A percentile compares a stretch with the other conserved stretches of the same genome.
phyloP scores from a whole-genome alignment of 148 eudicot species.

The Silene conica region DNA sequence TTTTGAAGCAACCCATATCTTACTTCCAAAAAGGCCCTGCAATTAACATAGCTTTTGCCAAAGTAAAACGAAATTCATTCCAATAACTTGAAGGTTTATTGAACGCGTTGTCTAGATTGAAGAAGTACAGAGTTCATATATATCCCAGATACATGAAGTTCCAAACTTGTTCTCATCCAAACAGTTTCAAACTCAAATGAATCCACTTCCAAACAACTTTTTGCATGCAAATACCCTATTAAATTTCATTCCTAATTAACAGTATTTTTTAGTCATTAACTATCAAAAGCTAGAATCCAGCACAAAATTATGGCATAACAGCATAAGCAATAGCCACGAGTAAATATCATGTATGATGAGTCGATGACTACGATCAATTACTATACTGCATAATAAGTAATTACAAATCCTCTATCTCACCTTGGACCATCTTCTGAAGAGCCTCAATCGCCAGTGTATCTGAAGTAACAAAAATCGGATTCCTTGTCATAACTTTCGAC shows the following conservation, averaged over 20 bases:
- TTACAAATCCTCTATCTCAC: slow-evolving; percentile 24
- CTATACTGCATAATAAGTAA: background rate
- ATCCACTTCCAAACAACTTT: background rate
- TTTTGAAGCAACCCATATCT: slow-evolving; percentile 2
- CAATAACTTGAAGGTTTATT: background rate
- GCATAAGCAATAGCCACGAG: background rate
- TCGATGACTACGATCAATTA: background rate
- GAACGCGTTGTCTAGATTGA: background rate
- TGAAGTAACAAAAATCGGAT: slow-evolving; percentile 82
- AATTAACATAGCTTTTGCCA: background rate
- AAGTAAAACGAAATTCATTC: background rate
- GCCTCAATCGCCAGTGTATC: slow-evolving; percentile 91
- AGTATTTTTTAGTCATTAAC: background rate
- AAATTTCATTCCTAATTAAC: background rate
- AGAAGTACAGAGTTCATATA: background rate
- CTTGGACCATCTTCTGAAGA: slow-evolving; percentile 96
- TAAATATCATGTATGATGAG: background rate
- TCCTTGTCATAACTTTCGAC: slow-evolving; percentile 93
- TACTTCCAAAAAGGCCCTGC: background rate
- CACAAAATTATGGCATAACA: background rate
- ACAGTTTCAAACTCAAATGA: background rate
- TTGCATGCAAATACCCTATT: background rate
- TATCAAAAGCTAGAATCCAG: background rate
- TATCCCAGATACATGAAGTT: background rate
- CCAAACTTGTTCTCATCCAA: background rate